phyloP scores from a whole-genome alignment of 306 rosid genomes.

The Acacia confusa region DNA sequence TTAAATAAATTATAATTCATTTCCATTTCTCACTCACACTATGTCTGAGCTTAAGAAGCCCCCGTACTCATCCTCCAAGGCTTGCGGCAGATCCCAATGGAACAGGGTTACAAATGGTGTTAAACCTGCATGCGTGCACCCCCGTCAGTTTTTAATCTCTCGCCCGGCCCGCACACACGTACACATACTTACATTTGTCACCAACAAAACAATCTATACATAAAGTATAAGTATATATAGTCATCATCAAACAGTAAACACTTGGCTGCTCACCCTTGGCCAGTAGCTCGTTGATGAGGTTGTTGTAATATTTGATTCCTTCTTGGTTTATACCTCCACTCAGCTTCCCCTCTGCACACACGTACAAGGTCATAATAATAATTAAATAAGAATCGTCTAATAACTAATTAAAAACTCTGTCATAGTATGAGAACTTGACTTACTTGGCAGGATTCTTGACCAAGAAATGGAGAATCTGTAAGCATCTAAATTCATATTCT shows the following conservation, averaged over 20 bases:
- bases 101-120: slow-evolving; percentile 60
- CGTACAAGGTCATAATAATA: not conserved
- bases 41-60: slow-evolving; percentile 55
- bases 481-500: slow-evolving; percentile 53
- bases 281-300: slow-evolving; percentile 46
- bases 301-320: slow-evolving; percentile 35
- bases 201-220: too few relatives aligned
- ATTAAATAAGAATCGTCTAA: not conserved
- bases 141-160: not conserved
- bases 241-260: not conserved
- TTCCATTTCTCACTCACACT: slow-evolving; percentile 41
- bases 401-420: not conserved
- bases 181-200: too few relatives aligned
- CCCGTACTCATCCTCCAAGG: slow-evolving; percentile 58
- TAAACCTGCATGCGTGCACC: not conserved
- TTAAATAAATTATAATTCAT: too few relatives aligned
- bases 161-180: too few relatives aligned
- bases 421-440: slow-evolving; percentile 6
- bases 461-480: slow-evolving; percentile 73
- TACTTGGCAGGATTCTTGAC: slow-evolving; percentile 70
- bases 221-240: too few relatives aligned
- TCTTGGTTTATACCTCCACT: slow-evolving; percentile 56
- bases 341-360: slow-evolving; percentile 46
- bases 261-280: slow-evolving; percentile 39
- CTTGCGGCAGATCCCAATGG: slow-evolving; percentile 78